These are phyloP conservation scores for Ophiognomonia clavigignenti-juglandacearum DNA, from an alignment of 2,329 filamentous ascomycete genomes.

Conservation along the genomic window DNA sequence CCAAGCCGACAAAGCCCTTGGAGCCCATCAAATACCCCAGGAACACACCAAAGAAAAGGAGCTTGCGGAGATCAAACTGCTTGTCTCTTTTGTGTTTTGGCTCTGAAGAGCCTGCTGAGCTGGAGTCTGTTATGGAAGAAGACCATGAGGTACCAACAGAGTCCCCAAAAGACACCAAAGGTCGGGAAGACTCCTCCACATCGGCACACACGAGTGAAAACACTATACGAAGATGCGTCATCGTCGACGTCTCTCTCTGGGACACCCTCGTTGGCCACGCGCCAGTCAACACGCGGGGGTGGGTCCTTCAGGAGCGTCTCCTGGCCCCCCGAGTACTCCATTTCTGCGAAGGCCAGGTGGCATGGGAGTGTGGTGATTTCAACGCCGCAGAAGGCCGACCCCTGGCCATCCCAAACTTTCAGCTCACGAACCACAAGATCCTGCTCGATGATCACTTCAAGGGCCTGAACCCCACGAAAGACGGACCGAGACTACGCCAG, in stretches of 20 bases:
- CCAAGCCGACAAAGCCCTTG: no score
- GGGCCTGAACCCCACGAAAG: not conserved
- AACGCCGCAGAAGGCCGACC: not conserved
- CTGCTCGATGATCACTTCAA: not conserved
- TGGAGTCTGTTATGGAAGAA: no score
- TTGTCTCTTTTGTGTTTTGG: no score
- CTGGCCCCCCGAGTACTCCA: constrained; percentile 20
- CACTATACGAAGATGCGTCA: not conserved
- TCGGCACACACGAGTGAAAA: no score
- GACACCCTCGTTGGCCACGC: constrained; percentile 1
- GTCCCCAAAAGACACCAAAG: no score
- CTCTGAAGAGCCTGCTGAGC: no score
- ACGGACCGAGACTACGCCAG: not conserved
- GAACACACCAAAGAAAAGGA: no score
- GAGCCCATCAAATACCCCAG: no score
- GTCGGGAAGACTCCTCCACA: no score
- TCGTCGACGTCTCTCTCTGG: constrained; percentile 6
- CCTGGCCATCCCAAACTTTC: not conserved
- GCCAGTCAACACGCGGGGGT: constrained; percentile 16
- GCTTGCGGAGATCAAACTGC: no score
- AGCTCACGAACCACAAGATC: not conserved
- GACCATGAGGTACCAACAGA: no score
- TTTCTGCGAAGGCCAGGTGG: constrained; percentile 17
- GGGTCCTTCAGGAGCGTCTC: constrained; percentile 22
- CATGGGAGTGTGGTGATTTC: constrained; percentile 19